Conservation (phyloP, 176 grass and related monocot genomes). For the Saccharum spontaneum region DNA sequence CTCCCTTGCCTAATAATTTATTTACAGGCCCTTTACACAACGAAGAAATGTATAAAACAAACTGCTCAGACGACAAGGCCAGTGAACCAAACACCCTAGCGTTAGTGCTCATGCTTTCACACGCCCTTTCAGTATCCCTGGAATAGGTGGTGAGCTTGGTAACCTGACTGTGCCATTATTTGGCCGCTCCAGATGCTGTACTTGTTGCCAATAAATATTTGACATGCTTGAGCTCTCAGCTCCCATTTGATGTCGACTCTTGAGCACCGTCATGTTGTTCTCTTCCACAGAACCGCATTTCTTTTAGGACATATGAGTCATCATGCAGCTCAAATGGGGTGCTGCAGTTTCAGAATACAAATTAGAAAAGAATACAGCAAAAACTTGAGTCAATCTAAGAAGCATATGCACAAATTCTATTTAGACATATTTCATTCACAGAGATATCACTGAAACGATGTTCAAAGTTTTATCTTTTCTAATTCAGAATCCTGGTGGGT, state of each 20-base stretch:
- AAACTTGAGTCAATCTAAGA: neutral
- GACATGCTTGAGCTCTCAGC: slow-evolving; percentile 65
- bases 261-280: slow-evolving; percentile 37
- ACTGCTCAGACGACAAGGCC: slow-evolving; percentile 11
- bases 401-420: neutral
- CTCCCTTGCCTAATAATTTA: slow-evolving; percentile 58
- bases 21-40: slow-evolving; percentile 65
- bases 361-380: neutral
- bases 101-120: slow-evolving; percentile 90
- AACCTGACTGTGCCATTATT: slow-evolving; percentile 54
- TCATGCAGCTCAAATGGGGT: slow-evolving; percentile 97
- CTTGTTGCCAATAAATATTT: slow-evolving; percentile 55
- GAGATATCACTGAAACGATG: neutral
- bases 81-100: neutral
- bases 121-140: slow-evolving; percentile 88
- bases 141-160: slow-evolving; percentile 71
- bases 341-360: slow-evolving; percentile 50
- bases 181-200: slow-evolving; percentile 48
- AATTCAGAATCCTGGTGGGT: neutral
- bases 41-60: slow-evolving; percentile 26
- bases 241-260: slow-evolving; percentile 45
- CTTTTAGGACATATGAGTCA: slow-evolving; percentile 88
- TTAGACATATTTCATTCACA: slow-evolving; percentile 16
- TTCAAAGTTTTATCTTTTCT: neutral
- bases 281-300: slow-evolving; percentile 63